Conservation (phyloP, 345 rosid species). For the Gossypium sturtianum region DNA sequence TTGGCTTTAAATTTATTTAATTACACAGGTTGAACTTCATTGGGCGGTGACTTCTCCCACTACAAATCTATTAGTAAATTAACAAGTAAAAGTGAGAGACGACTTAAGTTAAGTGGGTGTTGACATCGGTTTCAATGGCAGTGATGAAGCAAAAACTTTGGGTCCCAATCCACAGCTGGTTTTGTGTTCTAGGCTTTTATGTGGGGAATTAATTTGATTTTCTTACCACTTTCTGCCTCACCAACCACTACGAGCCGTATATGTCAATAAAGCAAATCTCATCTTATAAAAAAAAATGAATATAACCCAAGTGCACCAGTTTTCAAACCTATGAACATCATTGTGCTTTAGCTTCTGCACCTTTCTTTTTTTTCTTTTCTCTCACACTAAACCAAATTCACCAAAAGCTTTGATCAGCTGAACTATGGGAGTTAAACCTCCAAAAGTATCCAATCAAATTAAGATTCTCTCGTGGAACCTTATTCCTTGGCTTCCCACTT, state of each 20-base stretch:
- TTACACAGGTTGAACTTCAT: slow-evolving; percentile 2
- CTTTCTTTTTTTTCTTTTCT: neutral
- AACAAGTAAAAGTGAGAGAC: neutral
- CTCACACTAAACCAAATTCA: neutral
- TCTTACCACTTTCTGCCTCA: slow-evolving; percentile 6
- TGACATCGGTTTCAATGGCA: slow-evolving; percentile 19
- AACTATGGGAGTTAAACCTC: neutral
- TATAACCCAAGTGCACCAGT: slow-evolving; percentile 11
- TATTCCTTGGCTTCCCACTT: neutral
- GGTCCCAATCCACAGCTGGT: slow-evolving; percentile 21
- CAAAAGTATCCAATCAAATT: neutral
- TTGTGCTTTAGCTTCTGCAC: neutral
- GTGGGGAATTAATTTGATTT: slow-evolving; percentile 18
- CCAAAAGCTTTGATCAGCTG: neutral
- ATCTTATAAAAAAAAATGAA: neutral
- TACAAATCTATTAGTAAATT: neutral
- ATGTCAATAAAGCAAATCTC: slow-evolving; percentile 6
- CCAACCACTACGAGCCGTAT: slow-evolving; percentile 14
- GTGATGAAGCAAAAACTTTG: slow-evolving; percentile 13
- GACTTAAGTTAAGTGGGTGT: slow-evolving; percentile 20
- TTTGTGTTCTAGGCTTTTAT: slow-evolving; percentile 21
- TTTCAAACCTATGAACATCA: slow-evolving; percentile 18
- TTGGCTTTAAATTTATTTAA: neutral
- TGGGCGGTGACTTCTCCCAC: slow-evolving; percentile 12
- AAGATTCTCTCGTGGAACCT: neutral